Evolutionary conservation across 1,139 yeast species (phyloP).

Genomic region (Sugiyamaella grinbergsii): DNA sequence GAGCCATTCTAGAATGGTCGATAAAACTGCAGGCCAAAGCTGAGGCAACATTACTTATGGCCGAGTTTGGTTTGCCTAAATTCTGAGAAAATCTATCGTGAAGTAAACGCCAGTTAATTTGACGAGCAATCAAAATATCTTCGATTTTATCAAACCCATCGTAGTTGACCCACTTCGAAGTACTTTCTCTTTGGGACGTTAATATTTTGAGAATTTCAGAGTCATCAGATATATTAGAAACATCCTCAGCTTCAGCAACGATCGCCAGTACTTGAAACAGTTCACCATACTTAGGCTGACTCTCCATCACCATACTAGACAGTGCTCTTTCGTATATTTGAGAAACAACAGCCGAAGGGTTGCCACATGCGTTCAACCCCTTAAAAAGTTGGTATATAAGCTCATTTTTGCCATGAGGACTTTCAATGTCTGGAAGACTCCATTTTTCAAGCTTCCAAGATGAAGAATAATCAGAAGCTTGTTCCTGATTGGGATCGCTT

Average conservation of each 20-base stretch:
- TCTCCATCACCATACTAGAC: constrained; percentile 11
- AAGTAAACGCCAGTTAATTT: constrained; percentile 28
- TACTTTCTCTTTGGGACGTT: constrained; percentile 5
- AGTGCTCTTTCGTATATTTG: constrained; percentile 25
- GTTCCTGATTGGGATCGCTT: constrained; percentile 3
- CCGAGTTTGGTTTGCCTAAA: neutral
- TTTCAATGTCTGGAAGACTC: constrained; percentile 57
- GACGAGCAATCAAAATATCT: constrained; percentile 29
- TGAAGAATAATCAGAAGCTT: constrained; percentile 46
- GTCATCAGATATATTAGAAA: constrained; percentile 8
- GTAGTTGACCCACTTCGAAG: constrained; percentile 17
- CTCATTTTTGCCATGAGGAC: constrained; percentile 46
- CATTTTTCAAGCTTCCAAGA: constrained; percentile 74
- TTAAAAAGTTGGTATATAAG: constrained; percentile 53
- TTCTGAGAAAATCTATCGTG: neutral
- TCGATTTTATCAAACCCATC: constrained; percentile 18
- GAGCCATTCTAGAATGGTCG: constrained; percentile 23
- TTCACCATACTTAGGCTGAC: constrained; percentile 16
- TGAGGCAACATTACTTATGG: neutral
- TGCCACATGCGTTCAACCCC: constrained; percentile 41
- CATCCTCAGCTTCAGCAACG: constrained; percentile 20
- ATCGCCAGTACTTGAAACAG: constrained; percentile 25
- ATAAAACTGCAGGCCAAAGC: constrained; percentile 16
- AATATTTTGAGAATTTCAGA: neutral
- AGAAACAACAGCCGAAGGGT: neutral